phyloP scores from a whole-genome alignment of 495 filamentous ascomycete species.

The Aspergillus nanangensis region DNA sequence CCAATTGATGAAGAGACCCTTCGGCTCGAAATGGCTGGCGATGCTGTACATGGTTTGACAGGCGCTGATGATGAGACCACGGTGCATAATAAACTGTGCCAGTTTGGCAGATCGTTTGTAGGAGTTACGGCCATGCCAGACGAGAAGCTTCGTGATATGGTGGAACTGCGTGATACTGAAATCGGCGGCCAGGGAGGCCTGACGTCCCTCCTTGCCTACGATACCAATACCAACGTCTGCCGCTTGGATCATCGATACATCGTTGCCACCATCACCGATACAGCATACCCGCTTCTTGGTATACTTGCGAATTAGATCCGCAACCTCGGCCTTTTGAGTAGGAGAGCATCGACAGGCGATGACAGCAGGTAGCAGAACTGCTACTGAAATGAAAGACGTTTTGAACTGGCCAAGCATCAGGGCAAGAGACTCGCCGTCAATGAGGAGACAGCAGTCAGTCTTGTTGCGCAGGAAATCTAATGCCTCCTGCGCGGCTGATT shows the following conservation, averaged over 20 bases:
- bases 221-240: slow-evolving; percentile 98
- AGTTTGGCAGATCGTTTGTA: slow-evolving; percentile 96
- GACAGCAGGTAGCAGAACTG: slow-evolving; percentile 84
- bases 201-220: slow-evolving; percentile 94
- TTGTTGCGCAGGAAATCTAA: slow-evolving; percentile 86
- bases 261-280: slow-evolving; percentile 97
- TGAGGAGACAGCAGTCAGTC: slow-evolving; percentile 82
- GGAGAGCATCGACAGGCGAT: slow-evolving; percentile 97
- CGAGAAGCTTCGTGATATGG: slow-evolving; percentile 92
- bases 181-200: slow-evolving; percentile 91
- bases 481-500: slow-evolving; percentile 68
- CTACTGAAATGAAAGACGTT: slow-evolving; percentile 78
- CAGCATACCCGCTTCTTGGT: slow-evolving; percentile 94
- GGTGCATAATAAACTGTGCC: slow-evolving; percentile 97
- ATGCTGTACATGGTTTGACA: slow-evolving; percentile 98
- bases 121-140: slow-evolving; percentile 96
- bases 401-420: slow-evolving; percentile 80
- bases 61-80: slow-evolving; percentile 88
- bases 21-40: slow-evolving; percentile 83
- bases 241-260: slow-evolving; percentile 98
- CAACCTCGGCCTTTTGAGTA: slow-evolving; percentile 94
- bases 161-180: slow-evolving; percentile 94
- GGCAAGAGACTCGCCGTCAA: slow-evolving; percentile 86
- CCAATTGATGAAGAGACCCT: slow-evolving; percentile 95
- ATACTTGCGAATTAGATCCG: slow-evolving; percentile 81